Evolutionary conservation across 345 rosid species (phyloP).

Genomic region (Eucalyptus decipiens): DNA sequence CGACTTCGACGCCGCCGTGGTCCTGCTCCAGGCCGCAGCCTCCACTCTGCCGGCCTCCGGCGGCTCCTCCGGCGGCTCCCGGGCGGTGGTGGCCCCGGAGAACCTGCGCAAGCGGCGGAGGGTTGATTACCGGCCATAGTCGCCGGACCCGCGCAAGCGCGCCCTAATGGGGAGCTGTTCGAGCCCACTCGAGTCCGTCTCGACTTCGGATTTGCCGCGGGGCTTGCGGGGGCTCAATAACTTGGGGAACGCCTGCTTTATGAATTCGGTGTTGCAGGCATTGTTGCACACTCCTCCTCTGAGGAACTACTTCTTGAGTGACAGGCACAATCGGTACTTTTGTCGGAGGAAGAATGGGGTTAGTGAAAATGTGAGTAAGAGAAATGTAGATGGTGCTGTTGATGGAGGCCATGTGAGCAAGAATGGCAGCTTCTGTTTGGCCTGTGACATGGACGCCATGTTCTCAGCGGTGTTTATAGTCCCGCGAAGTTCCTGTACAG

Average conservation of each 20-base stretch:
- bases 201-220: conserved; percentile 42
- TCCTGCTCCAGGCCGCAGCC: too few species aligned
- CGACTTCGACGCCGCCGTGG: too few species aligned
- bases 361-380: neutral
- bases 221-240: conserved; percentile 85
- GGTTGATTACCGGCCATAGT: conserved; percentile 29
- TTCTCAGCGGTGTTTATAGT: conserved; percentile 70
- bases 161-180: conserved; percentile 17
- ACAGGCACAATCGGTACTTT: conserved; percentile 51
- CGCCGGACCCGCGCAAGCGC: conserved; percentile 47
- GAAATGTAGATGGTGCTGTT: conserved; percentile 30
- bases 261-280: conserved; percentile 90
- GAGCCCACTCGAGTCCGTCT: conserved; percentile 33
- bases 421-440: conserved; percentile 39
- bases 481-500: conserved; percentile 88
- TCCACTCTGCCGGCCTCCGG: conserved; percentile 19
- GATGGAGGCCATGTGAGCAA: conserved; percentile 50
- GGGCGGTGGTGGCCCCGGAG: neutral
- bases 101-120: neutral
- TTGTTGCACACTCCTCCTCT: conserved; percentile 81
- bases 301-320: conserved; percentile 64
- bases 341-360: conserved; percentile 31
- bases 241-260: conserved; percentile 79
- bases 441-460: conserved; percentile 58
- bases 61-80: conserved; percentile 26